Percentiles rank a stretch among this genome's conserved stretches.
Evolutionary conservation across 768 basidiomycete genomes (phyloP).

Genomic region (Psilocybe azurescens): DNA sequence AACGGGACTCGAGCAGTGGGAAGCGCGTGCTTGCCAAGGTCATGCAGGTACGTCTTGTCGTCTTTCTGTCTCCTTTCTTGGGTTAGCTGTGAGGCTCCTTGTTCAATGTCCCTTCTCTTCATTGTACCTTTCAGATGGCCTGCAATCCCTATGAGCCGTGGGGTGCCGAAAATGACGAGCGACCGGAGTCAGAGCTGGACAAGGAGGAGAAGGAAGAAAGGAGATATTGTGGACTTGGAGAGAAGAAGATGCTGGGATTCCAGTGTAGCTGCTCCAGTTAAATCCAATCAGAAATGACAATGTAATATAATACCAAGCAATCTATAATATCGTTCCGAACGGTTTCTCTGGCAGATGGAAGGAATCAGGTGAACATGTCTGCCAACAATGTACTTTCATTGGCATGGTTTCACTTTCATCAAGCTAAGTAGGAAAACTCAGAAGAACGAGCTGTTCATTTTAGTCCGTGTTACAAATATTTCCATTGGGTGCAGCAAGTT

Average conservation of each 20-base stretch:
- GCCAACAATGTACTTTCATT: background rate
- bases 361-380: too few species aligned
- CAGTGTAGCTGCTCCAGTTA: slow-evolving; percentile 94
- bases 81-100: background rate
- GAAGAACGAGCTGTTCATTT: background rate
- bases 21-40: slow-evolving; percentile 80
- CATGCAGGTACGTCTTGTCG: slow-evolving; percentile 63
- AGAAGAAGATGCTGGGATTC: slow-evolving; percentile 80
- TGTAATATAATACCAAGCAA: background rate
- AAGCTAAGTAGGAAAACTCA: background rate
- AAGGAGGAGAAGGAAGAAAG: slow-evolving; percentile 72
- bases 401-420: background rate
- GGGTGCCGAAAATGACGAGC: slow-evolving; percentile 73
- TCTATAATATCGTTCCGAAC: background rate
- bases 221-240: slow-evolving; percentile 80
- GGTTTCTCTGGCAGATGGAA: too few species aligned
- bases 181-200: slow-evolving; percentile 49
- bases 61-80: background rate
- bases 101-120: background rate
- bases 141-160: slow-evolving; percentile 84
- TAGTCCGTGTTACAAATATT: slow-evolving; percentile 2
- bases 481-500: slow-evolving; percentile 2
- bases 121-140: slow-evolving; percentile 71
- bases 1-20: slow-evolving; percentile 65
- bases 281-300: slow-evolving; percentile 14